Evolutionary conservation across 2,329 filamentous ascomycete genomes (phyloP).

Genomic region (Sarocladium kiliense): DNA sequence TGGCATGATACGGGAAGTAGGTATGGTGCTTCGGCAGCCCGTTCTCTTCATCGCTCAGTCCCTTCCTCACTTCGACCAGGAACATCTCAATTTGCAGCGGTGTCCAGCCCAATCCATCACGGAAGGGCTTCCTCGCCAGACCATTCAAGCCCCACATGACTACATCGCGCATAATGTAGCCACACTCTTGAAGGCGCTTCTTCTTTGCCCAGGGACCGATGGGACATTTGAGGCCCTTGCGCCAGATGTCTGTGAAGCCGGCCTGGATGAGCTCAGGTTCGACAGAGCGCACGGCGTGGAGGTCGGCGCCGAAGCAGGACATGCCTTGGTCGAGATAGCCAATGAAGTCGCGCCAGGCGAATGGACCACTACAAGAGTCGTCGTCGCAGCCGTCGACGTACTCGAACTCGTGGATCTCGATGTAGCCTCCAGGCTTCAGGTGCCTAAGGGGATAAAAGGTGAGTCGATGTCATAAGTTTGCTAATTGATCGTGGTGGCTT

Average conservation of each 20-base stretch:
- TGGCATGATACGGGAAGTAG: slow-evolving; percentile 34
- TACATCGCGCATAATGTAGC: slow-evolving; percentile 38
- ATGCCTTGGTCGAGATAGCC: slow-evolving; percentile 35
- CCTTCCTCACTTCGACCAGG: slow-evolving; percentile 34
- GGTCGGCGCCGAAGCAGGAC: slow-evolving; percentile 33
- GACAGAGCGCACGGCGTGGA: slow-evolving; percentile 32
- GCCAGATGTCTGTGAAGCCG: slow-evolving; percentile 36
- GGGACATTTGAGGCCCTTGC: slow-evolving; percentile 41
- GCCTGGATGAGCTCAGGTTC: slow-evolving; percentile 29
- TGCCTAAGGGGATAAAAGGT: slow-evolving; percentile 28
- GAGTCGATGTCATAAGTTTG: neutral
- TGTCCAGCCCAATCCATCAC: slow-evolving; percentile 35
- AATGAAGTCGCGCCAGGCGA: slow-evolving; percentile 42
- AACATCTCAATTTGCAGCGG: slow-evolving; percentile 37
- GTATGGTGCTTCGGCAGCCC: slow-evolving; percentile 30
- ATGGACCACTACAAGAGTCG: slow-evolving; percentile 34
- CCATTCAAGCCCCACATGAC: slow-evolving; percentile 35
- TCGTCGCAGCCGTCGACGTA: slow-evolving; percentile 40
- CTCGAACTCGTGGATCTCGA: slow-evolving; percentile 44
- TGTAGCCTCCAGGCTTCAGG: slow-evolving; percentile 45
- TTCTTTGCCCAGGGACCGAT: slow-evolving; percentile 43
- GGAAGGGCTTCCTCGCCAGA: slow-evolving; percentile 31
- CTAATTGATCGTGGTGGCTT: slow-evolving; percentile 15
- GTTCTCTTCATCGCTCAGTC: slow-evolving; percentile 28
- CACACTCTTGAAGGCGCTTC: slow-evolving; percentile 36